A percentile compares a stretch with the other conserved stretches of the same genome.
Conservation (phyloP, 139 green algal genomes). For the Chlamydomonas sp. region DNA sequence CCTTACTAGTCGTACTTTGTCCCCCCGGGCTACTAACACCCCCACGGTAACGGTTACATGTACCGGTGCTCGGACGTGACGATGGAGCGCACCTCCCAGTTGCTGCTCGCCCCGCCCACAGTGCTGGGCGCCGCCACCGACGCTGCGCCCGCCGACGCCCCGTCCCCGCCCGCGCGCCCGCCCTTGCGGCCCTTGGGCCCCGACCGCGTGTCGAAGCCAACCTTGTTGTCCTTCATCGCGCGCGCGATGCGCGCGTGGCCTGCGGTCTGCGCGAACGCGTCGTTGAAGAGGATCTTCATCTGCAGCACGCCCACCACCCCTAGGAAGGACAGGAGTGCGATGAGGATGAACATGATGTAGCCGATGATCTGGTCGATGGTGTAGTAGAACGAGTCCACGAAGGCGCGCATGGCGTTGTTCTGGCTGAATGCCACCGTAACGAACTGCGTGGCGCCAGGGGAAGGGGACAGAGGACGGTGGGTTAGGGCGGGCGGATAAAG, state of each 20-base stretch:
- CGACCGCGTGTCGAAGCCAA: conserved; percentile 19
- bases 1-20: no score
- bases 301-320: conserved; percentile 50
- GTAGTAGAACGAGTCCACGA: conserved; percentile 53
- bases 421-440: conserved; percentile 39
- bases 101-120: background rate
- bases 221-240: conserved; percentile 55
- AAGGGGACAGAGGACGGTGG: background rate
- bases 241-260: conserved; percentile 47
- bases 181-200: background rate
- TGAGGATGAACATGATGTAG: conserved; percentile 58
- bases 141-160: background rate
- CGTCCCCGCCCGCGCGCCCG: background rate
- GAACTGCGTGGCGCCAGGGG: conserved; percentile 3
- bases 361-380: conserved; percentile 44
- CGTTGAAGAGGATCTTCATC: conserved; percentile 66
- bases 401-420: conserved; percentile 52
- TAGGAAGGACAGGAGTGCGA: conserved; percentile 55
- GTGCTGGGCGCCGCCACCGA: background rate
- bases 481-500: background rate
- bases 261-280: conserved; percentile 55
- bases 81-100: background rate
- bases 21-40: no score
- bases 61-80: conserved; percentile 35
- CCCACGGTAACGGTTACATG: conserved; percentile 4